Base-by-base conservation (phyloP, 192 early-diverging fungal species). In the Backusella morwellensis region DNA sequence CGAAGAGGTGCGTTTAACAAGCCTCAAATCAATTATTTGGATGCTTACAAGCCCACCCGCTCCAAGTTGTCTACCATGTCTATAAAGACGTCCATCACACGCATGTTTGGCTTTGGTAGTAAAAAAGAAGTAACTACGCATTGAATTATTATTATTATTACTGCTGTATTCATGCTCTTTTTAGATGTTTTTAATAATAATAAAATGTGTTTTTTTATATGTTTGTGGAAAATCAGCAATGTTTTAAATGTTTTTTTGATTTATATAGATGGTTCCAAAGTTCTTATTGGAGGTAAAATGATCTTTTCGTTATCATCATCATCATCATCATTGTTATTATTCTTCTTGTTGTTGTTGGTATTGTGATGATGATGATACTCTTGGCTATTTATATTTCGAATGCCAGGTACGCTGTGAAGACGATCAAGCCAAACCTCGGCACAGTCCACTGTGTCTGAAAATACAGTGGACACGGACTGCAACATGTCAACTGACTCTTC, bases 1-100 rank as follows among this genome's bases (percentile, higher is more conserved):
- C 89, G 94, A 23, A 87, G 91, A 54, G 94, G 94, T 0, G 93
- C 93, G 2, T 92, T 96, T 81, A 95, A 95, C 79, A 94, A 89
- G 80, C 84, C 84, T 21, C 94, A 96, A 78, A 91, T 96, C 68
- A 79, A 82, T 15, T 93, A 88, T 69, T 74, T 91, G 75, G 81
- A 83, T 74, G 42, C 71, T n/a, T 83, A 83, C 21, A 83, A 83
- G 36, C 78, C 75, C 67, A 79, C 75, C 12, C 79, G 79, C 42
- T 63, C 52, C 40, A 72, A 78, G 32, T 74, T 54, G 34, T 72
- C 68, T 21, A 67, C 81, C 32, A 21, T 70, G 26, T 75, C 80
- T 19, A 50, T 82, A 21, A 79, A 79, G 12, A 76, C 68, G n/a
- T 79, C 81, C 34, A 29, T 83, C 35, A 78, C 78, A n/a, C 79